Conservation (phyloP, 2,329 filamentous ascomycete genomes). For the Colletotrichum sp. region DNA sequence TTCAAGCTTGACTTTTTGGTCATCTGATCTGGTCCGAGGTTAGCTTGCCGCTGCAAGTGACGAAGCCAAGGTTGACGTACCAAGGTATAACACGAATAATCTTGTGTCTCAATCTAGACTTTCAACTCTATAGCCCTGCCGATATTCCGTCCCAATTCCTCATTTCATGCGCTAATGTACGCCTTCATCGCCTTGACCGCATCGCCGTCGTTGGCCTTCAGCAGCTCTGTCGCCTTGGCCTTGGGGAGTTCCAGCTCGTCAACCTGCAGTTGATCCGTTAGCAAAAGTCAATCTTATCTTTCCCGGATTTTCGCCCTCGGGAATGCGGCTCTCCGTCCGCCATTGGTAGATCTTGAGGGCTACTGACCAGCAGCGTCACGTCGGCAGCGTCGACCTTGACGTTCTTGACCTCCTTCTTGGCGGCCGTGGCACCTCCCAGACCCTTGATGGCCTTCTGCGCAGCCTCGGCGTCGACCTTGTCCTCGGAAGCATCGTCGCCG, state of each 20-base stretch:
- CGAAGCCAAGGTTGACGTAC: background rate
- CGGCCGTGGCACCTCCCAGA: constrained; percentile 45
- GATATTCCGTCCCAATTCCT: background rate
- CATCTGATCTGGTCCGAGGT: constrained; percentile 1
- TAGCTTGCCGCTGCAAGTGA: background rate
- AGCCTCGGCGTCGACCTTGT: constrained; percentile 70
- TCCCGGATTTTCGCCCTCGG: rapidly evolving
- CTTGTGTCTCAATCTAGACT: background rate
- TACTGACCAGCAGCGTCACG: constrained; percentile 69
- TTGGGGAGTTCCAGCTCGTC: constrained; percentile 77
- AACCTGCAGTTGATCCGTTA: constrained; percentile 45
- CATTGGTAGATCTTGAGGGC: rapidly evolving
- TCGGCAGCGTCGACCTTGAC: constrained; percentile 79
- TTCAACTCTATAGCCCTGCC: background rate
- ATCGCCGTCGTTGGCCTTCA: constrained; percentile 75
- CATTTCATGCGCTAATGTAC: constrained; percentile 41
- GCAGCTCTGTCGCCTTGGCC: constrained; percentile 74
- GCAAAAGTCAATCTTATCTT: background rate
- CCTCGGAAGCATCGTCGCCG: constrained; percentile 48
- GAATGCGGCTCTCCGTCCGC: background rate
- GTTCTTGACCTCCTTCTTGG: constrained; percentile 55
- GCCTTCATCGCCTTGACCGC: constrained; percentile 70
- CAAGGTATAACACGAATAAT: constrained; percentile 2
- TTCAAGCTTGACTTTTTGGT: background rate
- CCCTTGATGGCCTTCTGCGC: constrained; percentile 75